phyloP scores from a whole-genome alignment of 2,329 filamentous ascomycete species.

The Emergomyces africanus region DNA sequence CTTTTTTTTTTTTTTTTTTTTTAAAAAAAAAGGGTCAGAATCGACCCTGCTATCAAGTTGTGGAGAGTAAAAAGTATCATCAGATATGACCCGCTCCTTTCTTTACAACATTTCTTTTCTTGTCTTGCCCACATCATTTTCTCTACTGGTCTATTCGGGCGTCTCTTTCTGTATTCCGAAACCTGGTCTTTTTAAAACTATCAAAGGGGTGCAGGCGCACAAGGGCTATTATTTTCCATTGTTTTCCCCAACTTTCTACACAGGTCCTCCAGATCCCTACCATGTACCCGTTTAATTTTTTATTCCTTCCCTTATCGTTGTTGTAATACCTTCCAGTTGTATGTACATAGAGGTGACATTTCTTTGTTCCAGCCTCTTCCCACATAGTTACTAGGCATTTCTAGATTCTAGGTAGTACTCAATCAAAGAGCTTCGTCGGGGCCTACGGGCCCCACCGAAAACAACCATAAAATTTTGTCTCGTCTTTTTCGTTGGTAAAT shows the following conservation, averaged over 20 bases:
- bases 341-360: background rate
- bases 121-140: background rate
- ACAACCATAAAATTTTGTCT: background rate
- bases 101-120: background rate
- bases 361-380: background rate
- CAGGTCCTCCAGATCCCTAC: background rate
- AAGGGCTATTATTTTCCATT: background rate
- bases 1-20: too few relatives aligned
- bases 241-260: background rate
- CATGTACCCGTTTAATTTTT: background rate
- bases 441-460: constrained; percentile 4
- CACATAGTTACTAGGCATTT: background rate
- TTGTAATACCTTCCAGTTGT: background rate
- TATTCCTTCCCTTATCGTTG: background rate
- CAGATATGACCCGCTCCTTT: background rate
- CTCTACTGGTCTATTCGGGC: background rate
- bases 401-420: constrained; percentile 4
- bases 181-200: background rate
- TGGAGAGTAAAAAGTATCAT: background rate
- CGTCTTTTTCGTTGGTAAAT: background rate
- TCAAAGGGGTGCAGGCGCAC: background rate
- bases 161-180: background rate
- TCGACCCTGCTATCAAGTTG: background rate
- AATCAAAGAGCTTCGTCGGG: constrained; percentile 3
- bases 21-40: background rate